A percentile compares a stretch with the other conserved stretches of the same genome.
phyloP scores from a whole-genome alignment of 2,329 filamentous ascomycete species.

The Cercospora sp. region DNA sequence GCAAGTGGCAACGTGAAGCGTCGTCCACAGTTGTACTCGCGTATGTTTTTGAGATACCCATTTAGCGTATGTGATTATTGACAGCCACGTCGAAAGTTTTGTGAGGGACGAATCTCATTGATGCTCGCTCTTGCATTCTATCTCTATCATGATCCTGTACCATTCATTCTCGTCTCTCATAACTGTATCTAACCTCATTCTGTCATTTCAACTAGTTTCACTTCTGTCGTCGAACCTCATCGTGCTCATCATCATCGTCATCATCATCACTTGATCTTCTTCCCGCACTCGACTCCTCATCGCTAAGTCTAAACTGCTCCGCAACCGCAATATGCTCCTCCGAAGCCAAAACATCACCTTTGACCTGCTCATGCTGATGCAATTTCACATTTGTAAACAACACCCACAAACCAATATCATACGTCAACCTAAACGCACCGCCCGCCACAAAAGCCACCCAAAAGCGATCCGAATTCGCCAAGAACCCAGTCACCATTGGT shows the following conservation, averaged over 20 bases:
- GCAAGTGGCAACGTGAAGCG: background rate
- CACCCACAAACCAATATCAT: constrained; percentile 60
- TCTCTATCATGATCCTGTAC: background rate
- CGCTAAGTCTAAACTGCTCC: constrained; percentile 4
- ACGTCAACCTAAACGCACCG: constrained; percentile 55
- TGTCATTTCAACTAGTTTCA: background rate
- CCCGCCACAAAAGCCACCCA: constrained; percentile 64
- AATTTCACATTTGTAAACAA: constrained; percentile 62
- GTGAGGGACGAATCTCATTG: background rate
- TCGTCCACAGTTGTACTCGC: background rate
- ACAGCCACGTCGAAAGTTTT: background rate
- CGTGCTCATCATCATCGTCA: background rate
- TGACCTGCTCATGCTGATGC: constrained; percentile 23
- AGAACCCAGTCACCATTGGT: constrained; percentile 56
- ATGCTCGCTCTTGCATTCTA: background rate
- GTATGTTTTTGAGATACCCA: constrained; percentile 8
- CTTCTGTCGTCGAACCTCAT: background rate
- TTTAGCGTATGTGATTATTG: background rate
- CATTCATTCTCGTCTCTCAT: background rate
- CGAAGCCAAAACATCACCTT: background rate
- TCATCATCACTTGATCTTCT: constrained; percentile 8
- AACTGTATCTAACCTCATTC: background rate
- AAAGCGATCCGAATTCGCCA: constrained; percentile 56
- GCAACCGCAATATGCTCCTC: background rate
- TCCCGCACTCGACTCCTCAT: constrained; percentile 6